Percentiles rank a stretch among this genome's conserved stretches.
phyloP scores from a whole-genome alignment of 805 yeast genomes.

The Candida sphagnicola region DNA sequence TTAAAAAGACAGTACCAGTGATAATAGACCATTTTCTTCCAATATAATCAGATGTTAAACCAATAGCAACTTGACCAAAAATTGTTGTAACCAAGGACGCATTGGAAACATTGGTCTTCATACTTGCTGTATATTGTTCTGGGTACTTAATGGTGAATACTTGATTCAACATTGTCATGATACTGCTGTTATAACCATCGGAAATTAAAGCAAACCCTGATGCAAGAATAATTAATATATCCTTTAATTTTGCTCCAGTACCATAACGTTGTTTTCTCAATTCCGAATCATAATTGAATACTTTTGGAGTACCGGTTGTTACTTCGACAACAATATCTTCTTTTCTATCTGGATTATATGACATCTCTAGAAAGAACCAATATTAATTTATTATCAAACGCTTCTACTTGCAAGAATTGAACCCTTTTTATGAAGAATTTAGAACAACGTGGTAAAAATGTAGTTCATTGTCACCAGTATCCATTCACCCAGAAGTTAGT shows the following conservation, averaged over 20 bases:
- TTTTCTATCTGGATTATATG: background rate
- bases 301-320: slow-evolving; percentile 6
- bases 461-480: too few species aligned
- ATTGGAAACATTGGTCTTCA: slow-evolving; percentile 66
- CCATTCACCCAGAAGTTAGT: too few species aligned
- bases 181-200: slow-evolving; percentile 74
- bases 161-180: slow-evolving; percentile 66
- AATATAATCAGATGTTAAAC: slow-evolving; percentile 59
- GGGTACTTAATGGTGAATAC: slow-evolving; percentile 50
- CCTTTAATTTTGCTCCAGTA: slow-evolving; percentile 22
- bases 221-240: slow-evolving; percentile 48
- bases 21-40: slow-evolving; percentile 73
- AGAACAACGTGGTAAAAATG: too few species aligned
- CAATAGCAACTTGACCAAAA: slow-evolving; percentile 65
- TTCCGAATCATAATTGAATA: slow-evolving; percentile 29
- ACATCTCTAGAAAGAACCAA: too few species aligned
- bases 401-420: too few species aligned
- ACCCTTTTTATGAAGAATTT: too few species aligned
- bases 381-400: too few species aligned
- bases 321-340: slow-evolving; percentile 1
- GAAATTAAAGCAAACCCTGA: slow-evolving; percentile 74
- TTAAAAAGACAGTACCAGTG: slow-evolving; percentile 56
- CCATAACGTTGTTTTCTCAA: slow-evolving; percentile 25
- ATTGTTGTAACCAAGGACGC: slow-evolving; percentile 67
- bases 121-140: slow-evolving; percentile 34